These are phyloP conservation scores for Trichosporon sp. DNA, from an alignment of 1,284 basidiomycete species.

Conservation along the genomic window DNA sequence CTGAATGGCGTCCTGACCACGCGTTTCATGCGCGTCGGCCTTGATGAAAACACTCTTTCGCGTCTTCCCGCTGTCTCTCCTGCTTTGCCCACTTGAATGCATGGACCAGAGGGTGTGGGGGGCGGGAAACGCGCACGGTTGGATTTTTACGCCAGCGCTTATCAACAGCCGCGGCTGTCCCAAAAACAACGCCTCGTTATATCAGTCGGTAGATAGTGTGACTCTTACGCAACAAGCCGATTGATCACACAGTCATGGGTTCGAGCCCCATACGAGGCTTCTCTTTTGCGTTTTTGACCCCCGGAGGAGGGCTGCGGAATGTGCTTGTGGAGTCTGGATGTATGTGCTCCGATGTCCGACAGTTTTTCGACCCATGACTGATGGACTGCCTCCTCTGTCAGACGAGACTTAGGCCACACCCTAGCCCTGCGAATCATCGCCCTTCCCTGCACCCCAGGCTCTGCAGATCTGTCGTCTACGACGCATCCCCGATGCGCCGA, in stretches of 20 bases:
- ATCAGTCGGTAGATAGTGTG: conserved; percentile 7
- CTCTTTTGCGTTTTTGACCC: background rate
- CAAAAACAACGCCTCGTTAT: background rate
- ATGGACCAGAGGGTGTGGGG: too few species aligned
- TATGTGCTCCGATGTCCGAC: background rate
- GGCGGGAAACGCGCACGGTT: too few species aligned
- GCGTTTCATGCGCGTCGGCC: background rate
- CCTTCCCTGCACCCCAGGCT: too few species aligned
- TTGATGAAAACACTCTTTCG: background rate
- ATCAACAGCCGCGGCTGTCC: background rate
- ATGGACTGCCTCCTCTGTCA: too few species aligned
- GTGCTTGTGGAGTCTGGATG: background rate
- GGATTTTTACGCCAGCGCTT: background rate
- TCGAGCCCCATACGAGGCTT: conserved; percentile 5
- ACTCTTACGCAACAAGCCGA: conserved; percentile 4
- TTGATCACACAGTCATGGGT: conserved; percentile 7
- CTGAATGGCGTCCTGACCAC: background rate
- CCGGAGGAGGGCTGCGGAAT: background rate
- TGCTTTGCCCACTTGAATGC: too few species aligned
- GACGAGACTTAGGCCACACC: too few species aligned
- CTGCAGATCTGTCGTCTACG: background rate
- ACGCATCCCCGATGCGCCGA: too few species aligned
- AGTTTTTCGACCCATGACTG: too few species aligned
- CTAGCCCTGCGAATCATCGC: too few species aligned
- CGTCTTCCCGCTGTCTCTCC: background rate